phyloP scores from a whole-genome alignment of 2,329 filamentous ascomycete genomes.

The Coniochaeta pulveracea region DNA sequence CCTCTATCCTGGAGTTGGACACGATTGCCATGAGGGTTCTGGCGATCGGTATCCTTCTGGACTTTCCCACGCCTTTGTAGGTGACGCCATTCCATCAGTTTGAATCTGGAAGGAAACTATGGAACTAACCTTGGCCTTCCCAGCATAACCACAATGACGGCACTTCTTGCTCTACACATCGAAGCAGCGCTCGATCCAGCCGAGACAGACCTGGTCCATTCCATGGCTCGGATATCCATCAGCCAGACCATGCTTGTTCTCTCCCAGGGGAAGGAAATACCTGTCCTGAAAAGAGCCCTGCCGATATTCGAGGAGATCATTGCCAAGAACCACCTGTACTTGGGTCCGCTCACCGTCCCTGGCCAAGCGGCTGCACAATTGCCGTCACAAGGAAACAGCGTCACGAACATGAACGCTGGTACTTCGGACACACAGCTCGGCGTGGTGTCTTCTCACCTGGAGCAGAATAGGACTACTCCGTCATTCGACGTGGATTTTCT shows the following conservation, averaged over 20 bases:
- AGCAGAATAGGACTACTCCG: constrained; percentile 11
- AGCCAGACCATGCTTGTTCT: constrained; percentile 14
- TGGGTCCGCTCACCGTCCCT: constrained; percentile 8
- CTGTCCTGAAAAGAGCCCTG: constrained; percentile 13
- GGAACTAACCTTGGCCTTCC: constrained; percentile 3
- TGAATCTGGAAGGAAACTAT: constrained; percentile 9
- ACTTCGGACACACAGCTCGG: constrained; percentile 9
- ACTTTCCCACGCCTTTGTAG: constrained; percentile 13
- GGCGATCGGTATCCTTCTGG: constrained; percentile 11
- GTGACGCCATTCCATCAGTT: constrained; percentile 9
- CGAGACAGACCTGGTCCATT: constrained; percentile 14
- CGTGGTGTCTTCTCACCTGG: constrained; percentile 10
- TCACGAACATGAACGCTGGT: constrained; percentile 8
- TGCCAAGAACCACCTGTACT: constrained; percentile 13
- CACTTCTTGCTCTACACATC: constrained; percentile 14
- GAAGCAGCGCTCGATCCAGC: constrained; percentile 13
- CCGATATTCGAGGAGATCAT: constrained; percentile 14
- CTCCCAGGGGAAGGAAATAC: constrained; percentile 13
- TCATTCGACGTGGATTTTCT: constrained; percentile 12
- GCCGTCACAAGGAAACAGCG: constrained; percentile 11
- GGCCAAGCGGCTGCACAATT: constrained; percentile 7
- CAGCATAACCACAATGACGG: constrained; percentile 13
- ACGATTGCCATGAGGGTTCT: constrained; percentile 14
- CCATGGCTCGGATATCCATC: constrained; percentile 15
- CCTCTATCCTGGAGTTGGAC: constrained; percentile 13